Base-by-base conservation (phyloP, 2,329 filamentous ascomycete species). In the Pestalotiopsis sp. region DNA sequence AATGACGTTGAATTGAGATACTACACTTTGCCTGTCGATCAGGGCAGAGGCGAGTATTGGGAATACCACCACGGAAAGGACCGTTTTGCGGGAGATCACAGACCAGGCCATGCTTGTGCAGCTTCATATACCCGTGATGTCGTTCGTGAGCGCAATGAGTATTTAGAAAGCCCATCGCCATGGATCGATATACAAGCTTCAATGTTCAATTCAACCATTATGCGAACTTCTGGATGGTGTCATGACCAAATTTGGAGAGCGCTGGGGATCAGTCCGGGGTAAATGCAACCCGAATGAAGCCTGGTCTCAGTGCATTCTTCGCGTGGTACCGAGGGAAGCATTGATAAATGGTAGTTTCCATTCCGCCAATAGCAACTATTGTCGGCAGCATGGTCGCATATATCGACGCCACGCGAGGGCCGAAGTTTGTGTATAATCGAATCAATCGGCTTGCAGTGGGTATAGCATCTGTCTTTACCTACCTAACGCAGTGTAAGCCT, bases 1-100 rank as follows among this genome's bases (percentile, higher is more conserved):
- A 41, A 71, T 66, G 27, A 76, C 68, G 66, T 75, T 75, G 58
- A 73, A 75, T 52, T 69, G 71, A 12, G 71, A 72, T 20, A 76
- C 72, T 11, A 75, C 64, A 4, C 20, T 66, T 31, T 72, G 70
- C 39, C 75, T 75, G 66, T 56, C 60, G 9, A 69, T 69, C 7
- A 56, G 59, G 13, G 66, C 36, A 67, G 31, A 23, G 23, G 64
- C 64, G 36, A 62, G 31, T 20, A 39, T 20, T 27, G 64, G 45
- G 25, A 66, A 20, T 25, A 66, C 3, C 25, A 36, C 20, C 41
- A 13, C 64, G 6, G 11, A 11, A 3, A 58, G n/a, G n/a, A 38
- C 20, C 12, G 13, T 64, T 41, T n/a, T 63, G 31, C 12, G 13
- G 11, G 41, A 7, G 12, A 64, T 45, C 17, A 52, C 52, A 23